Conservation (phyloP, 805 yeast genomes). For the Cyberlindnera suaveolens region DNA sequence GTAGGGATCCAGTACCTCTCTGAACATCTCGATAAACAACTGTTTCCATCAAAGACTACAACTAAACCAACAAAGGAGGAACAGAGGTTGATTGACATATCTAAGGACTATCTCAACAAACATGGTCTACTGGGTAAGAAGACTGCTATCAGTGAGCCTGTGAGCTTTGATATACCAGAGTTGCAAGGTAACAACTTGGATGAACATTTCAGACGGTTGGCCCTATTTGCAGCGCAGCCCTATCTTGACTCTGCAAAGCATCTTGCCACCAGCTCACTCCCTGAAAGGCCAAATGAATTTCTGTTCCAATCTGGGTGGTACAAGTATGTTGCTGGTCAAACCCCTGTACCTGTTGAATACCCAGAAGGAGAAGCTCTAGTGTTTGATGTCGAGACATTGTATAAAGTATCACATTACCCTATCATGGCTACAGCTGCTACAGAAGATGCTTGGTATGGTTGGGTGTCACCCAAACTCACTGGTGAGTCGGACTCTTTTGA, state of each 20-base stretch:
- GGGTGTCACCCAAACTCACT: slow-evolving; percentile 86
- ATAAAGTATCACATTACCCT: slow-evolving; percentile 68
- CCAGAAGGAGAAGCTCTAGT: slow-evolving; percentile 72
- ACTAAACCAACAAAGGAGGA: slow-evolving; percentile 14
- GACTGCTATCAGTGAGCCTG: slow-evolving; percentile 56
- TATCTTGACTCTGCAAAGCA: slow-evolving; percentile 46
- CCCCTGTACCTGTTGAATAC: slow-evolving; percentile 51
- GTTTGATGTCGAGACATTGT: slow-evolving; percentile 86
- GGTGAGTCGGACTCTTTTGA: slow-evolving; percentile 39
- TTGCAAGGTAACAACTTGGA: slow-evolving; percentile 70
- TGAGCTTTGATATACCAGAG: slow-evolving; percentile 55
- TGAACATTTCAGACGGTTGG: slow-evolving; percentile 79
- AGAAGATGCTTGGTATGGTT: slow-evolving; percentile 78
- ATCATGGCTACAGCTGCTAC: slow-evolving; percentile 79
- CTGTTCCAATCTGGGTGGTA: slow-evolving; percentile 70
- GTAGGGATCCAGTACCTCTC: slow-evolving; percentile 81
- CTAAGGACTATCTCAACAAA: slow-evolving; percentile 50
- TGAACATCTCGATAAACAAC: slow-evolving; percentile 45
- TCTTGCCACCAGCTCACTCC: slow-evolving; percentile 33
- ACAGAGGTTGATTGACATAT: slow-evolving; percentile 40
- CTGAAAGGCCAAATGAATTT: slow-evolving; percentile 48
- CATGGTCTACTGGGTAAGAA: slow-evolving; percentile 73
- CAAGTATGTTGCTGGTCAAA: slow-evolving; percentile 49
- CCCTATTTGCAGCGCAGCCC: slow-evolving; percentile 50
- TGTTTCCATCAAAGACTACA: slow-evolving; percentile 38